These are phyloP conservation scores for Salix suchowensis DNA, from an alignment of 345 rosid genomes.

Conservation along the genomic window DNA sequence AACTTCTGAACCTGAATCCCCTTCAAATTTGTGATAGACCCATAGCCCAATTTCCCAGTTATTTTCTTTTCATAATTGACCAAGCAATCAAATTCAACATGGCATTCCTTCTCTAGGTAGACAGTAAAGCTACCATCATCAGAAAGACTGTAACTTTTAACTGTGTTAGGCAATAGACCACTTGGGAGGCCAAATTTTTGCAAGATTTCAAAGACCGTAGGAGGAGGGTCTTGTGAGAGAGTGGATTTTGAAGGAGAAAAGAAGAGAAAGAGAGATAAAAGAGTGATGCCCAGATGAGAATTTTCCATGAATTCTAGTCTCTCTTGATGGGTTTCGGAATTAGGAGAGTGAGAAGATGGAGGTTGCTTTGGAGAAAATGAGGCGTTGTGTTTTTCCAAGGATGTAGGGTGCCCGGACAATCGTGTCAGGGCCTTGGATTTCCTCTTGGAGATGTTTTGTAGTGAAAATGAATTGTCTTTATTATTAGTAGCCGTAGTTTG, in stretches of 20 bases:
- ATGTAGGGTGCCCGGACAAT: neutral
- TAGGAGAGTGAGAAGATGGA: neutral
- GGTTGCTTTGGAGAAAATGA: neutral
- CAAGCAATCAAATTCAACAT: slow-evolving; percentile 73
- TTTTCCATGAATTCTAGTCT: neutral
- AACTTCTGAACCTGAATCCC: slow-evolving; percentile 80
- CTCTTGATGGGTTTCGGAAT: neutral
- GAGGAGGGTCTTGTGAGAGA: slow-evolving; percentile 22
- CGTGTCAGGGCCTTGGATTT: neutral
- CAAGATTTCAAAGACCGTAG: slow-evolving; percentile 68
- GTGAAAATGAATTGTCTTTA: too few species aligned
- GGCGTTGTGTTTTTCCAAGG: neutral
- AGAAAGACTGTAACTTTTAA: slow-evolving; percentile 51
- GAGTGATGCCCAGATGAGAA: neutral
- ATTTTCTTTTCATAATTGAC: slow-evolving; percentile 66
- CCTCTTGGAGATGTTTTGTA: neutral
- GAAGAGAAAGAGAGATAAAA: slow-evolving; percentile 19
- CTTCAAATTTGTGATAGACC: slow-evolving; percentile 61
- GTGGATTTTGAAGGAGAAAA: slow-evolving; percentile 15
- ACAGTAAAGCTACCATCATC: slow-evolving; percentile 65
- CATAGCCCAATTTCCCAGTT: slow-evolving; percentile 64
- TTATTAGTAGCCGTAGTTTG: too few species aligned
- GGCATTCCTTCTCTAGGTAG: slow-evolving; percentile 45
- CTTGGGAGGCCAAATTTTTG: slow-evolving; percentile 86
- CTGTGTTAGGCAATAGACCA: slow-evolving; percentile 68